Base-by-base conservation (phyloP, 306 rosid genomes). In the Vigna mungo region DNA sequence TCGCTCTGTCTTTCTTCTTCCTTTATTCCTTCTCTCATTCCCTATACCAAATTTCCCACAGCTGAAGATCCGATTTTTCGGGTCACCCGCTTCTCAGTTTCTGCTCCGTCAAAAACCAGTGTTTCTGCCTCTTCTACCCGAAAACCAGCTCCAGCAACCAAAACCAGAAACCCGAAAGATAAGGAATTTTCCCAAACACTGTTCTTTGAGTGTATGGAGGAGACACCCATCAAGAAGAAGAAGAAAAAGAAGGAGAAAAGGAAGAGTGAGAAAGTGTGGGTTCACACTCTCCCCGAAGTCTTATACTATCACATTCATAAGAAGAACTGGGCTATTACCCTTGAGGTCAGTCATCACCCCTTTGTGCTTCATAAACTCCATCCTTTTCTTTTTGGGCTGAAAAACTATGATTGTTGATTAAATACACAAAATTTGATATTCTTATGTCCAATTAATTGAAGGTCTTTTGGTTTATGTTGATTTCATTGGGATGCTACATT, bases 311-410 rank as follows among this genome's bases (percentile, higher is more conserved):
- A 56, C 60, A 85, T 93, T 75, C 72, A 84, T 11, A 89, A 88
- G 67, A 93, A 88, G 78, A 85, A 85, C 18, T 93, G 97, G 97
- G 76, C 77, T 68, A 88, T 81, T 82, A 91, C 94, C 34, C 90
- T 93, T 55, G 79, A 93, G 97, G 97, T 91, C 46, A 18, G 58
- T 58, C 48, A 30, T 48, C 39, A 63, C 63, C 18, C 44, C 7
- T 39, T 14, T 34, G 4, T 60, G 10, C 55, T 43, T 43, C 48
- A 43, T 2, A 39, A 39, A 8, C 44, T 39, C 3, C 44, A 39
- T 5, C 44, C 44, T 9, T 43, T 47, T 10, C 5, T 23, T 21
- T 23, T 55, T 10, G 2, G 13, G 15, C 7, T 55, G 32, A 55
- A 2, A 4, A 36, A 36, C 51, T 46, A 3, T 13, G 49, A 46